Conservation (phyloP, 805 yeast genomes). For the Cyberlindnera xylosilytica region DNA sequence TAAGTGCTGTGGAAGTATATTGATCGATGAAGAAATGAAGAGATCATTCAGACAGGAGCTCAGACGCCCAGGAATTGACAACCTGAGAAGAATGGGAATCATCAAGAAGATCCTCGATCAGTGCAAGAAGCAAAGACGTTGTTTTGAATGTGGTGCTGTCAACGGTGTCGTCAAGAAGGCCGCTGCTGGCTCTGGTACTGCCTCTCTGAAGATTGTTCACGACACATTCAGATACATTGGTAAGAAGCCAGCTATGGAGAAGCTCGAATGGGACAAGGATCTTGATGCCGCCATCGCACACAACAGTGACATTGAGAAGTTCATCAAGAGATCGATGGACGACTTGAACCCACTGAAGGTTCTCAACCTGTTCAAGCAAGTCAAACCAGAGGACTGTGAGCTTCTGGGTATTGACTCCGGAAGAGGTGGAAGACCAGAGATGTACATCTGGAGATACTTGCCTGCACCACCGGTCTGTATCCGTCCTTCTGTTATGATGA, state of each 20-base stretch:
- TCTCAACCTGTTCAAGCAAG: conserved; percentile 80
- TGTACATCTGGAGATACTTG: conserved; percentile 92
- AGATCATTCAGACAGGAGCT: conserved; percentile 72
- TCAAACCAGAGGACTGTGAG: conserved; percentile 86
- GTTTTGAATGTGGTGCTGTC: conserved; percentile 79
- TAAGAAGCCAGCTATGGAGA: conserved; percentile 82
- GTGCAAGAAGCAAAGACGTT: conserved; percentile 92
- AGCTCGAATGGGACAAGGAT: conserved; percentile 81
- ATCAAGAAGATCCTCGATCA: conserved; percentile 82
- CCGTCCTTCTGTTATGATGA: conserved; percentile 94
- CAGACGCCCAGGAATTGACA: conserved; percentile 85
- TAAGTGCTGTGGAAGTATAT: conserved; percentile 77
- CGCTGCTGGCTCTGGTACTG: conserved; percentile 86
- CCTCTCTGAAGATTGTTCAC: conserved; percentile 91
- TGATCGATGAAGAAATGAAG: conserved; percentile 71
- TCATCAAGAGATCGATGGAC: conserved; percentile 82
- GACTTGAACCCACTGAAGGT: conserved; percentile 93
- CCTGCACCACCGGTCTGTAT: conserved; percentile 99
- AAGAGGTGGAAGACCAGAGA: conserved; percentile 90
- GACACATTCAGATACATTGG: conserved; percentile 96
- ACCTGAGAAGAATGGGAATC: conserved; percentile 86
- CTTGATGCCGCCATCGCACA: conserved; percentile 69
- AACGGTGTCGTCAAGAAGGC: conserved; percentile 98
- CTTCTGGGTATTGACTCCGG: conserved; percentile 86
- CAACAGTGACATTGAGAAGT: conserved; percentile 86